A percentile compares a stretch with the other conserved stretches of the same genome.
These are phyloP conservation scores for Cyclospora cayetanensis DNA, from an alignment of 169 alveolate genomes.

Conservation along the genomic window DNA sequence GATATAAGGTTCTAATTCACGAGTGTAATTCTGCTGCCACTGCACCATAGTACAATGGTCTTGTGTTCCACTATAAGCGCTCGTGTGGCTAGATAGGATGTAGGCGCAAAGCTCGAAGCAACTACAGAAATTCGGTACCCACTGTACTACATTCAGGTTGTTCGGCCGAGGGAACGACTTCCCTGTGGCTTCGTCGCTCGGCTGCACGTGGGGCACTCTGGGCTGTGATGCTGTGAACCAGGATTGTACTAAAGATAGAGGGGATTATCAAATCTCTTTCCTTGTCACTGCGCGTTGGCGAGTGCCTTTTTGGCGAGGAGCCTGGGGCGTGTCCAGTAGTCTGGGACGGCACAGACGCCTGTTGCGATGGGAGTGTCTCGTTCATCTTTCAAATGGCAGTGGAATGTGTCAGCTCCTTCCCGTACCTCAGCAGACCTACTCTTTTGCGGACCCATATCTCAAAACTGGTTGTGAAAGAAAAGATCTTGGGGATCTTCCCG, in stretches of 20 bases:
- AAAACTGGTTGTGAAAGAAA: slow-evolving; percentile 33
- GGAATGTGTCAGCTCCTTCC: not conserved
- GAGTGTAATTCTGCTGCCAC: too few relatives aligned
- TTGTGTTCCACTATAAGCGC: too few relatives aligned
- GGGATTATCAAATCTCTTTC: slow-evolving; percentile 20
- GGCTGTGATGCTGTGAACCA: not conserved
- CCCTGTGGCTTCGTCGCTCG: too few relatives aligned
- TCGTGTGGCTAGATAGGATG: too few relatives aligned
- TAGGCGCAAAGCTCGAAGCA: too few relatives aligned
- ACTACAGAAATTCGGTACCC: too few relatives aligned
- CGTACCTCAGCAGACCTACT: not conserved
- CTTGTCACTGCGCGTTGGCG: slow-evolving; percentile 65
- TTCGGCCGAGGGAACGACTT: too few relatives aligned
- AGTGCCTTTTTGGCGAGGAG: slow-evolving; percentile 42
- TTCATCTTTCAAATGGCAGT: slow-evolving; percentile 25
- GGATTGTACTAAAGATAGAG: slow-evolving; percentile 6
- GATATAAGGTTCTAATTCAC: too few relatives aligned
- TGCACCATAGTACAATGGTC: too few relatives aligned
- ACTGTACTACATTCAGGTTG: too few relatives aligned
- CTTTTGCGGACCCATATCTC: slow-evolving; percentile 21
- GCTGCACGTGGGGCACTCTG: too few relatives aligned
- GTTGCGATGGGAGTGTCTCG: slow-evolving; percentile 61
- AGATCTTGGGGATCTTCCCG: slow-evolving; percentile 48
- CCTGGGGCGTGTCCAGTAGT: slow-evolving; percentile 55
- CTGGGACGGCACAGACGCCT: slow-evolving; percentile 67